Evolutionary conservation across 768 basidiomycete genomes (phyloP), one percentile per base, ranked within the genome.

Genomic region (Leccinum boreale): DNA sequence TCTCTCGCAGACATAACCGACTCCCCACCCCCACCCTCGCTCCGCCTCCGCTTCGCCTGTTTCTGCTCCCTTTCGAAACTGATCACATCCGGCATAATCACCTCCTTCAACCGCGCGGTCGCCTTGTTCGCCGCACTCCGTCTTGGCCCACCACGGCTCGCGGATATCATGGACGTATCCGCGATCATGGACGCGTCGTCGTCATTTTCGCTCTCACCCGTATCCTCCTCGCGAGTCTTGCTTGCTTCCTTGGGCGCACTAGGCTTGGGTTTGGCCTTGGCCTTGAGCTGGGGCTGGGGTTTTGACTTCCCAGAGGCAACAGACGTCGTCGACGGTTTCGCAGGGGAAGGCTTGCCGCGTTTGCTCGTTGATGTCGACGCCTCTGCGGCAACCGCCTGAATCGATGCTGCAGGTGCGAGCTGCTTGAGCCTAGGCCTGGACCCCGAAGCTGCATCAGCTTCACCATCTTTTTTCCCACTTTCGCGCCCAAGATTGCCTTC

Each of bases 41-140:
- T 66, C 31, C 72, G 69, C 57, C 66, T 59, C 46, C 68, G 68
- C 65, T 73, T 73, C 39, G 58, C 63, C 53, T 67, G 72, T 62
- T 81, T 81, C 76, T 82, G 77, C 74, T 93, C 86, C 63, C 81
- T 81, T 68, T 92, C 83, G 65, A 79, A 93, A 56, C 77, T 81
- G 42, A 85, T 62, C 3, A 91, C 77, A 62, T 94, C 92, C 0
- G 91, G 91, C 85, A 93, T 92, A 56, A 93, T 75, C 52, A 75
- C 74, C 8, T 81, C 74, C 46, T 75, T 76, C 50, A 84, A 63
- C 44, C 74, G 74, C 51, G 74, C 71, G 4, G 70, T 75, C 9
- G 83, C 84, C 54, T 74, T 82, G 71, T 67, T 85, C 59, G 75
- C 83, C 66, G 78, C 93, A 62, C 73, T 77, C 64, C 79, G 85